These are phyloP conservation scores for Magnolia sinica DNA, from an alignment of 164 flowering plant species.

Conservation along the genomic window DNA sequence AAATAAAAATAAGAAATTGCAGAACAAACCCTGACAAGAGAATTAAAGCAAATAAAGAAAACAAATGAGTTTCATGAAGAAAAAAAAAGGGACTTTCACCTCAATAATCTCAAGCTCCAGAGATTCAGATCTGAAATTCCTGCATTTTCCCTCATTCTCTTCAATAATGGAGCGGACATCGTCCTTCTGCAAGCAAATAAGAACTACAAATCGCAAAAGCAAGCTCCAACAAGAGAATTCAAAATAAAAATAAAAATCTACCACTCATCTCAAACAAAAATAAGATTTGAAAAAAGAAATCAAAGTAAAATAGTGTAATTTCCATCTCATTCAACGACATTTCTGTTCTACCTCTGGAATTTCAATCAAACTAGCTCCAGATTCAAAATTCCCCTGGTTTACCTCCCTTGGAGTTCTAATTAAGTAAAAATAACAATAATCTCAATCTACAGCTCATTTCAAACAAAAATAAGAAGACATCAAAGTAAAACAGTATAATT, in stretches of 20 bases:
- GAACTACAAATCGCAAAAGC: neutral
- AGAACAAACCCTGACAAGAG: neutral
- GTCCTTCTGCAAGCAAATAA: constrained; percentile 1
- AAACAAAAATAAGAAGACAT: neutral
- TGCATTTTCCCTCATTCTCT: neutral
- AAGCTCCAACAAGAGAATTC: neutral
- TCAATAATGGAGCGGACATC: neutral
- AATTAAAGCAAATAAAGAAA: neutral
- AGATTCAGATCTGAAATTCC: neutral
- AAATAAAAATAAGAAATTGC: neutral
- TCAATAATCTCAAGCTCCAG: neutral
- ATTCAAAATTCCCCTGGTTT: constrained; percentile 1
- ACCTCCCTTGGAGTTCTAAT: neutral
- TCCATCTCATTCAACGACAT: neutral
- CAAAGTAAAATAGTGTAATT: neutral
- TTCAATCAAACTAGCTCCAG: neutral
- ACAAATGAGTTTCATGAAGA: neutral
- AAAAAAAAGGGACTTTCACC: neutral
- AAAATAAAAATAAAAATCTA: neutral
- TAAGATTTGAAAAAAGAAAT: neutral
- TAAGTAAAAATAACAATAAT: neutral
- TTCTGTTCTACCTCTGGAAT: constrained; percentile 6
- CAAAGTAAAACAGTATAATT: neutral
- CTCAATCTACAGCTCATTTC: neutral
- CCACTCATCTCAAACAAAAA: neutral